Conservation (phyloP, 75 land plant genomes). For the Adiantum capillusveneris region DNA sequence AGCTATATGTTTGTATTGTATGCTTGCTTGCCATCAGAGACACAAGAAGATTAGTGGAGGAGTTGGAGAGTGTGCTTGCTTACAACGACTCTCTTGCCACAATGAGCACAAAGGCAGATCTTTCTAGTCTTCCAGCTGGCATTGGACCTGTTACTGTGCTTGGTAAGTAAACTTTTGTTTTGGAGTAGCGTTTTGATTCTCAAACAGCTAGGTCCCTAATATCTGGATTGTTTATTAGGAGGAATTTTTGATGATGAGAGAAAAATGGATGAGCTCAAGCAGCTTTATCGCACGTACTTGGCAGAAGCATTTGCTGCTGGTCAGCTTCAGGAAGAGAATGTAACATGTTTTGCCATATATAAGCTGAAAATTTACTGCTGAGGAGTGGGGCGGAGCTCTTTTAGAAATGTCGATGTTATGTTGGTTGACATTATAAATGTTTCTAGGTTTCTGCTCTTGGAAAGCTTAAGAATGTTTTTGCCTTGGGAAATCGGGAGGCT, state of each 20-base stretch:
- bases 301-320: slow-evolving; percentile 66
- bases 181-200: no score
- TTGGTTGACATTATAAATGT: no score
- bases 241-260: slow-evolving; percentile 80
- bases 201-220: no score
- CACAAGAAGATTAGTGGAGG: slow-evolving; percentile 37
- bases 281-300: slow-evolving; percentile 67
- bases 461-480: slow-evolving; percentile 76
- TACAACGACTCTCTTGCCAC: slow-evolving; percentile 59
- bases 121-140: slow-evolving; percentile 50
- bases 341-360: slow-evolving; percentile 8
- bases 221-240: no score
- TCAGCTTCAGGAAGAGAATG: slow-evolving; percentile 59
- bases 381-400: no score
- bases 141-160: slow-evolving; percentile 66
- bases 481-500: slow-evolving; percentile 77
- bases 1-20: no score
- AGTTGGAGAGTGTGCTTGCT: slow-evolving; percentile 58
- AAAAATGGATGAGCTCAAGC: slow-evolving; percentile 77
- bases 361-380: no score
- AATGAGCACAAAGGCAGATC: slow-evolving; percentile 42
- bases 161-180: no score
- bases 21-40: slow-evolving; percentile 12
- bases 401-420: no score
- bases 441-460: slow-evolving; percentile 54